These are phyloP conservation scores for Colletotrichum australisinense DNA, from an alignment of 2,329 filamentous ascomycete species.

Conservation along the genomic window DNA sequence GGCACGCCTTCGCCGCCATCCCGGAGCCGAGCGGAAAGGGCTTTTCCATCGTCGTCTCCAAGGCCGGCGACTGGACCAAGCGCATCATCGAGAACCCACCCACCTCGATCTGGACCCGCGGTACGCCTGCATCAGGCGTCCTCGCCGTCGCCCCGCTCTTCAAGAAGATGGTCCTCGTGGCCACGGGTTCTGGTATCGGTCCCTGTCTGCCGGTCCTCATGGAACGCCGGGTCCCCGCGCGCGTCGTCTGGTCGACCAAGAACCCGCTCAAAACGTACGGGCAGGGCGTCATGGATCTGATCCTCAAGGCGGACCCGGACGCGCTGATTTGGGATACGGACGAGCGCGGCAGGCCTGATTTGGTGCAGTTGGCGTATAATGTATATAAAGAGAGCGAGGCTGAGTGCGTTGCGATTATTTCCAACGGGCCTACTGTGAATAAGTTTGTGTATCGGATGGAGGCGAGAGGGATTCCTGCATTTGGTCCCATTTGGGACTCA, in stretches of 20 bases:
- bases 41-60: constrained; percentile 78
- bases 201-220: constrained; percentile 72
- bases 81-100: constrained; percentile 72
- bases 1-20: constrained; percentile 82
- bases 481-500: constrained; percentile 79
- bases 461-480: constrained; percentile 73
- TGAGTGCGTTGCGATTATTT: constrained; percentile 80
- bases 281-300: constrained; percentile 63
- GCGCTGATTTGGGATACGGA: constrained; percentile 77
- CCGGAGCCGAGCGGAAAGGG: constrained; percentile 63
- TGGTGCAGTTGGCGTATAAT: constrained; percentile 62
- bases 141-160: constrained; percentile 76
- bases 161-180: constrained; percentile 72
- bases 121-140: constrained; percentile 74
- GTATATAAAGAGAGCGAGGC: constrained; percentile 65
- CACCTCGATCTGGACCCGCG: constrained; percentile 73
- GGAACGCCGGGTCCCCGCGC: constrained; percentile 58
- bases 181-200: constrained; percentile 79
- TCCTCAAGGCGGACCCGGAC: constrained; percentile 68
- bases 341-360: constrained; percentile 66
- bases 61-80: constrained; percentile 80
- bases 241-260: constrained; percentile 77
- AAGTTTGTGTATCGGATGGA: constrained; percentile 78
- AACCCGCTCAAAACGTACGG: constrained; percentile 73
- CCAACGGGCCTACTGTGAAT: constrained; percentile 74